These are phyloP conservation scores for Aureobasidium sp. DNA, from an alignment of 2,329 filamentous ascomycete species.

Conservation along the genomic window DNA sequence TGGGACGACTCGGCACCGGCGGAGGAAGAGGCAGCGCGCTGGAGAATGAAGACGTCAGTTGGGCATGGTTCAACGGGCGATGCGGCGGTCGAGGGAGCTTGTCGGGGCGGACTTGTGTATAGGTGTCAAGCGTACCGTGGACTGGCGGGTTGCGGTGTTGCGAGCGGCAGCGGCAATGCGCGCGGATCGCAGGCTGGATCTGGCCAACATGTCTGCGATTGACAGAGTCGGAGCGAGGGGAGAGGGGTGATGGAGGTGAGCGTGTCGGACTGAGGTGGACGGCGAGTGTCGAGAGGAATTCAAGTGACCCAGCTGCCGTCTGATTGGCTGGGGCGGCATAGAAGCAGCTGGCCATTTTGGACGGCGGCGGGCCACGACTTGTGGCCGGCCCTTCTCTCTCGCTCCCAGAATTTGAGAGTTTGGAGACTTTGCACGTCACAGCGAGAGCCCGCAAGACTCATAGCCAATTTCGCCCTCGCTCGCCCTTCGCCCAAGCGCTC, in stretches of 20 bases:
- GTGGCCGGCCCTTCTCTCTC: neutral
- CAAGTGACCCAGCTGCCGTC: neutral
- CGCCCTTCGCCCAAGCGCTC: slow-evolving; percentile 1
- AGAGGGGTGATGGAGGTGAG: slow-evolving; percentile 1
- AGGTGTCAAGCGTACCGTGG: slow-evolving; percentile 34
- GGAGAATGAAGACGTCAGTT: slow-evolving; percentile 22
- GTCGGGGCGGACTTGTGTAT: neutral
- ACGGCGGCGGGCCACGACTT: neutral
- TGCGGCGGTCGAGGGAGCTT: slow-evolving; percentile 25
- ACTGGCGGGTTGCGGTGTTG: slow-evolving; percentile 41
- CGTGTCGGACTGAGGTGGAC: neutral
- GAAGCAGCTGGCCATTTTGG: neutral
- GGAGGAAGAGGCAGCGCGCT: slow-evolving; percentile 63
- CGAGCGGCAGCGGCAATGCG: slow-evolving; percentile 81
- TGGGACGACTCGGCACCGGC: slow-evolving; percentile 62
- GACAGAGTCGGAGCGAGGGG: neutral
- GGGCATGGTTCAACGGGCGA: neutral
- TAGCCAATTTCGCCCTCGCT: neutral
- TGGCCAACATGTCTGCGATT: slow-evolving; percentile 66
- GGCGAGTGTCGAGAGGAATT: neutral
- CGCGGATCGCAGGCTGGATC: slow-evolving; percentile 82
- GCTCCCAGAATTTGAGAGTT: slow-evolving; percentile 9
- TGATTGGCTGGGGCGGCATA: neutral
- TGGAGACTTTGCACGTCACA: slow-evolving; percentile 13
- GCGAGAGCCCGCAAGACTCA: slow-evolving; percentile 10